These are phyloP conservation scores for Hordeum pubiflorum DNA, from an alignment of 202 grass and related monocot species.

Conservation along the genomic window DNA sequence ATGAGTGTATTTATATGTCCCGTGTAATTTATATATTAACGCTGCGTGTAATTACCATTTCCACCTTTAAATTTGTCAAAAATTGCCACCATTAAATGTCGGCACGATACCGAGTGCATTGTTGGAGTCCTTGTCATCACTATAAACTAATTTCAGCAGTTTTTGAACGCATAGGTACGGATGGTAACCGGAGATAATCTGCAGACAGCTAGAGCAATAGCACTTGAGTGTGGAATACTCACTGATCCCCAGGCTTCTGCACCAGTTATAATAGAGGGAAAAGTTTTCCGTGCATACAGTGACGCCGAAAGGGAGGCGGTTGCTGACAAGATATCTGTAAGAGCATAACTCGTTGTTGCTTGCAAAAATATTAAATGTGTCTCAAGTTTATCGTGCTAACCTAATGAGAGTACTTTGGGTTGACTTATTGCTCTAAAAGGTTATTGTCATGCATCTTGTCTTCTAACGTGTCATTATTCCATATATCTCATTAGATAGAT, in stretches of 20 bases:
- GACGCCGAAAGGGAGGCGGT: conserved; percentile 43
- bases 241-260: conserved; percentile 31
- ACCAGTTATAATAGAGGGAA: conserved; percentile 60
- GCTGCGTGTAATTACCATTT: not conserved
- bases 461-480: not conserved
- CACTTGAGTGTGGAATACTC: conserved; percentile 90
- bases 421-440: conserved; percentile 1
- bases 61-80: not conserved
- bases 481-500: no score
- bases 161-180: conserved; percentile 49
- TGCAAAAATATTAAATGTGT: conserved; percentile 8
- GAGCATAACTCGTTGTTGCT: not conserved
- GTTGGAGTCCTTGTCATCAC: conserved; percentile 4
- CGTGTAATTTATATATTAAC: conserved; percentile 4
- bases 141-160: conserved; percentile 2
- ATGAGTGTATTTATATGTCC: not conserved
- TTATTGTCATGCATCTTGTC: conserved; percentile 10
- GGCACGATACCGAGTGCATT: not conserved
- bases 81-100: conserved; percentile 5
- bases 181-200: conserved; percentile 98
- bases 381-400: not conserved
- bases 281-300: conserved; percentile 48
- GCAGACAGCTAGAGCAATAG: conserved; percentile 87
- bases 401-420: not conserved
- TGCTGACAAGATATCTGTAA: conserved; percentile 52